Base-by-base conservation (phyloP, 805 yeast species). In the Candida ficus region DNA sequence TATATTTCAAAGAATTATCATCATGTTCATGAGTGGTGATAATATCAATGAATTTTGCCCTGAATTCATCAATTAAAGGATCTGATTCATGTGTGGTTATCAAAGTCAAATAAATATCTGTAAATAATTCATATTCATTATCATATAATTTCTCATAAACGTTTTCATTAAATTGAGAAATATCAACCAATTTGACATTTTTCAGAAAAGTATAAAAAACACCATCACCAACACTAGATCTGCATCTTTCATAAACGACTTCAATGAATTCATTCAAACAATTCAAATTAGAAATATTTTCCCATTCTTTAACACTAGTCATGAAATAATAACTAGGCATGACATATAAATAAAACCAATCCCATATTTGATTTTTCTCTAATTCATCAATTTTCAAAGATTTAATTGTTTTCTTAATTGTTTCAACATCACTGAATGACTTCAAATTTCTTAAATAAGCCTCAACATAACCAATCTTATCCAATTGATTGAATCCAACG, bases 261-360 rank as follows among this genome's bases (percentile, higher is more conserved):
- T 41, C 40, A 13, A 35, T 35, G n/a, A 41, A 41, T 23, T 41
- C 44, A 25, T 41, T 32, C 28, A 41, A 21, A 10, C 33, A 33
- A 28, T 41, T 41, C 16, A 37, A 27, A 13, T 22, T 12, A 3
- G 44, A 28, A 18, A 41, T 37, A 5, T 14, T 16, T 31, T 41
- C 44, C 29, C 37, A 41, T 10, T 33, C 16, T 13, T 33, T 28
- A 5, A 37, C n/a, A 9, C 17, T 17, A 16, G 28, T 33, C 12
- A 22, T 20, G 17, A 41, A 28, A 17, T 41, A 36, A 18, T 13
- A 18, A 14, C 37, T 19, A 16, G 44, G 44, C 1, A 16, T 19
- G 3, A 41, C 28, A 19, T 36, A 16, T 12, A 41, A 22, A n/a
- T 37, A 29, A 37, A 36, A 32, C 44, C 44, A 41, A 11, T 29